Evolutionary conservation across 2,329 filamentous ascomycete genomes (phyloP).

Genomic region (Lachnellula suecica): DNA sequence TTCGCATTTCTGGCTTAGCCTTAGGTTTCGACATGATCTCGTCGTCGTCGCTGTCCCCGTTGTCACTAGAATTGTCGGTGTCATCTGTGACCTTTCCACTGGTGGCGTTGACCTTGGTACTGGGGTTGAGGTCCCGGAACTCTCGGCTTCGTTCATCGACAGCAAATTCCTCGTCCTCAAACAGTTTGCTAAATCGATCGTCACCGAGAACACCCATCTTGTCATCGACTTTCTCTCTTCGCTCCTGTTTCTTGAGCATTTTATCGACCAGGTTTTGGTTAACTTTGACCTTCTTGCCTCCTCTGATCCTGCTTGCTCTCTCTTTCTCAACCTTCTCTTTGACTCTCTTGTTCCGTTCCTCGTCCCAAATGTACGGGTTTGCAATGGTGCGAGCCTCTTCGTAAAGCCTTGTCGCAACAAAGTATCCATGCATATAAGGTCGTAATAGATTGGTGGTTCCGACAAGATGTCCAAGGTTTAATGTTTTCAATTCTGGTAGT

Average conservation of each 20-base stretch:
- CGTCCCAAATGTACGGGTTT: constrained; percentile 91
- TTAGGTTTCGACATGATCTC: constrained; percentile 35
- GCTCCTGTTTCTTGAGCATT: constrained; percentile 64
- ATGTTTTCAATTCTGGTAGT: constrained; percentile 75
- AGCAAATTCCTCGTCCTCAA: constrained; percentile 89
- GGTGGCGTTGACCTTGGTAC: constrained; percentile 52
- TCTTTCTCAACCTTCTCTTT: constrained; percentile 97
- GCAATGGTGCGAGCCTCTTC: constrained; percentile 91
- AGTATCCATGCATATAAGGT: constrained; percentile 99
- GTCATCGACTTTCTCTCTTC: constrained; percentile 55
- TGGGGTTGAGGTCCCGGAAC: constrained; percentile 87
- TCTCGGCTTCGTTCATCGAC: constrained; percentile 89
- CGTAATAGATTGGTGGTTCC: constrained; percentile 86
- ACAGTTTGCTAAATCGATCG: constrained; percentile 81
- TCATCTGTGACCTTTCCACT: constrained; percentile 37
- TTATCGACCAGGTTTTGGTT: constrained; percentile 82
- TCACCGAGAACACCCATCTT: constrained; percentile 74
- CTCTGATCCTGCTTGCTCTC: constrained; percentile 89
- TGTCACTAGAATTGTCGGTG: constrained; percentile 40
- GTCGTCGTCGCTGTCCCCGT: constrained; percentile 45
- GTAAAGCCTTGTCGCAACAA: constrained; percentile 91
- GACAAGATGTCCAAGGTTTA: constrained; percentile 85
- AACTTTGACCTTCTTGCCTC: constrained; percentile 96
- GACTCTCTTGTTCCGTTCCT: constrained; percentile 86
- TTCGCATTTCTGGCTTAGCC: constrained; percentile 53